These are phyloP conservation scores for Amanita rimosa DNA, from an alignment of 768 basidiomycete genomes.

Conservation along the genomic window DNA sequence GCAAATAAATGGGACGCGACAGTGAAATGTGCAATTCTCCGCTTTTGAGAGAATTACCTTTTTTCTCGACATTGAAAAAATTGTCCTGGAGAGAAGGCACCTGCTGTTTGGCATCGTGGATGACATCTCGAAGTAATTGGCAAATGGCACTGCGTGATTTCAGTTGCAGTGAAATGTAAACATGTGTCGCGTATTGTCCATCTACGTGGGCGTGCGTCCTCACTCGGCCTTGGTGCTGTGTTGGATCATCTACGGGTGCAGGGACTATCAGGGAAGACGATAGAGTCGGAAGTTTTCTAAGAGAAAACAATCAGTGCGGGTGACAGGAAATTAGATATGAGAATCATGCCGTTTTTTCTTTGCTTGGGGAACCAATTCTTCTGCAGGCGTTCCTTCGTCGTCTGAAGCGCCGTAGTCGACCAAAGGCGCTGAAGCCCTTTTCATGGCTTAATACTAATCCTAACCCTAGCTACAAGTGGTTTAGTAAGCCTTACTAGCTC, in stretches of 20 bases:
- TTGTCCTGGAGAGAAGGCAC: conserved; percentile 38
- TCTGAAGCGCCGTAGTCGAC: conserved; percentile 44
- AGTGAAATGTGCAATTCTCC: conserved; percentile 75
- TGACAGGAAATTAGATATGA: not conserved
- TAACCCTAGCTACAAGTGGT: conserved; percentile 18
- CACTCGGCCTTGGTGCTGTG: conserved; percentile 74
- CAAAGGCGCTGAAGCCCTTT: conserved; percentile 21
- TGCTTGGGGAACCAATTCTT: conserved; percentile 7
- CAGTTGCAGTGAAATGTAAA: conserved; percentile 57
- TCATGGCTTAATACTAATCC: conserved; percentile 21
- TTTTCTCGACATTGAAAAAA: conserved; percentile 19
- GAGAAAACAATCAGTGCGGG: not conserved
- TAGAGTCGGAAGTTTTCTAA: conserved; percentile 55
- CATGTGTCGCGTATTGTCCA: conserved; percentile 75
- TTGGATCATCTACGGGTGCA: conserved; percentile 58
- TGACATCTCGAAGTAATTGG: conserved; percentile 31
- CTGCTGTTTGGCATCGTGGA: conserved; percentile 28
- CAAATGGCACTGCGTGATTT: conserved; percentile 30
- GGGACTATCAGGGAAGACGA: conserved; percentile 34
- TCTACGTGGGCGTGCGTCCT: conserved; percentile 72
- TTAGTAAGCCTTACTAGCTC: no score
- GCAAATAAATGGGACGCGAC: conserved; percentile 70
- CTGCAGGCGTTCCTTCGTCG: conserved; percentile 19
- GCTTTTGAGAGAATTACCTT: conserved; percentile 7
- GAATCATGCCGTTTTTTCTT: conserved; percentile 38